Evolutionary conservation across 108 stramenopile species (phyloP), one percentile per base, ranked within the genome.

Genomic region (Schizochytrium sp.): DNA sequence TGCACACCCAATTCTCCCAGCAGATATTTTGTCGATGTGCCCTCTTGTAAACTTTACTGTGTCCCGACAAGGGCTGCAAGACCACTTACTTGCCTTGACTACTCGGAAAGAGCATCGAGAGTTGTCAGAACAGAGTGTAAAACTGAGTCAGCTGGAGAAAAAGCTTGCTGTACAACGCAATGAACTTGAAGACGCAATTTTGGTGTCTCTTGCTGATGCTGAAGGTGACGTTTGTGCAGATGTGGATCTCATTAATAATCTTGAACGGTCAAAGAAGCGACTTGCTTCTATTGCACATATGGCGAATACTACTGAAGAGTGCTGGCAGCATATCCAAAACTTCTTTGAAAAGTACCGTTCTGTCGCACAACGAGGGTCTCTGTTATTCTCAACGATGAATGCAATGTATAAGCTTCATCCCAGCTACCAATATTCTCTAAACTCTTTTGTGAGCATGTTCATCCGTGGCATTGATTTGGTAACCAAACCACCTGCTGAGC

Each of bases 31-130:
- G 91, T 95, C 96, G 10, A 95, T 95, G 89, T 93, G 94, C 4
- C 94, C 96, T 17, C 87, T 96, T 12, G 90, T 96, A 72, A 96
- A 96, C 91, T 96, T 96, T 88, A 96, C 95, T 2, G 96, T 95
- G 50, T 96, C 96, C 12, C 76, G 92, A 87, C 61, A 57, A 28
- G 96, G 96, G 0, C 91, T 96, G 72, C 95, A 95, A 88, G 96
- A 96, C 73, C 95, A 96, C 91, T 89, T 96, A 46, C 91, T 96
- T n/a, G 90, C 92, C 69, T 60, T 96, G 56, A 95, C 95, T 4
- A 95, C 95, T 1, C 91, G 93, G 47, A 95, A 96, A 72, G 96
- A 96, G 92, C 91, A 95, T 12, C 90, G 90, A 17, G 96, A 96
- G 61, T 87, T 96, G 57, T 95, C 95, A 13, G 76, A 90, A 61